Conservation (phyloP, 306 rosid genomes). For the Echinosophora koreensis region DNA sequence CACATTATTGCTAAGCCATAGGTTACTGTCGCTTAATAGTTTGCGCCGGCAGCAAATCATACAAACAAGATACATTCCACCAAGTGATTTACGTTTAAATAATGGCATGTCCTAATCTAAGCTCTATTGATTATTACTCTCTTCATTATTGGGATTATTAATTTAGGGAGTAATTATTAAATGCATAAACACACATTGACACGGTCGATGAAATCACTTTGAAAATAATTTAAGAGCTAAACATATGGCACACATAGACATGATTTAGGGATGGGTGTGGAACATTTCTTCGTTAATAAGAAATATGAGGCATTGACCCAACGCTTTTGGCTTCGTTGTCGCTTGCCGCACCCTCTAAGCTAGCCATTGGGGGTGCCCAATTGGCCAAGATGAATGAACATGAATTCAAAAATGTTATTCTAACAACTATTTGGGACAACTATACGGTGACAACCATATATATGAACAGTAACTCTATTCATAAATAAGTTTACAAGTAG, state of each 20-base stretch:
- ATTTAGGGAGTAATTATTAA: slow-evolving; percentile 46
- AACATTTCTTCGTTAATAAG: slow-evolving; percentile 28
- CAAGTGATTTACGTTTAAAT: slow-evolving; percentile 45
- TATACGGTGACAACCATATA: too few relatives aligned
- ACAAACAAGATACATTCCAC: slow-evolving; percentile 48
- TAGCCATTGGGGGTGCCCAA: slow-evolving; percentile 38
- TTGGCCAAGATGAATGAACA: slow-evolving; percentile 23
- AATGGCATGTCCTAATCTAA: slow-evolving; percentile 50
- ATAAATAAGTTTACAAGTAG: too few relatives aligned
- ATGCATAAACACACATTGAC: slow-evolving; percentile 42
- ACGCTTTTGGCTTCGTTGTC: slow-evolving; percentile 36
- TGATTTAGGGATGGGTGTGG: slow-evolving; percentile 29
- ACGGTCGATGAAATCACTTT: slow-evolving; percentile 49
- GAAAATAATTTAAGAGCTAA: slow-evolving; percentile 44
- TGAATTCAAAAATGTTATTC: too few relatives aligned
- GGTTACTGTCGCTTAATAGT: slow-evolving; percentile 52
- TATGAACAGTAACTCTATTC: too few relatives aligned
- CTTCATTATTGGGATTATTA: slow-evolving; percentile 56
- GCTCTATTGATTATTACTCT: slow-evolving; percentile 42
- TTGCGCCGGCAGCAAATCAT: slow-evolving; percentile 59
- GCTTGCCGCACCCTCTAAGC: slow-evolving; percentile 33
- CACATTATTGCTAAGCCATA: slow-evolving; percentile 41
- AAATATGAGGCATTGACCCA: slow-evolving; percentile 51
- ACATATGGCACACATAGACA: slow-evolving; percentile 34
- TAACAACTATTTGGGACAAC: too few relatives aligned